These are phyloP conservation scores for Mortierella sp. DNA, from an alignment of 371 early-diverging fungal genomes.

Conservation along the genomic window DNA sequence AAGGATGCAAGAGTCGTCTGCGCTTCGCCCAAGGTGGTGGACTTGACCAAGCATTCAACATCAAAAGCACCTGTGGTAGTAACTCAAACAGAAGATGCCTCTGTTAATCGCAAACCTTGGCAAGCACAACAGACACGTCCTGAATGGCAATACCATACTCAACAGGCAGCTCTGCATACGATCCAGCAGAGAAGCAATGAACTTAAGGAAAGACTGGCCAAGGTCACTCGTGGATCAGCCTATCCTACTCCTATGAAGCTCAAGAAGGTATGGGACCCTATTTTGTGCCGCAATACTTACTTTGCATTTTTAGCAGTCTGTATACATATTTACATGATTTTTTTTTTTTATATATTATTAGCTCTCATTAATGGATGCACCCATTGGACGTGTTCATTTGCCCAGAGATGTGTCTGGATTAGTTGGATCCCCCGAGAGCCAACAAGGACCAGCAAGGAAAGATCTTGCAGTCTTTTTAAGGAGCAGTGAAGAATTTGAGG, in stretches of 20 bases:
- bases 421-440: constrained; percentile 25
- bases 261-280: constrained; percentile 48
- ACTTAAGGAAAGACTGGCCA: constrained; percentile 61
- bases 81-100: constrained; percentile 19
- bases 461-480: constrained; percentile 51
- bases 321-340: not conserved
- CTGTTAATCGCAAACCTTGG: constrained; percentile 63
- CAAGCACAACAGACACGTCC: constrained; percentile 68
- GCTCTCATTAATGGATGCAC: constrained; percentile 43
- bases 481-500: constrained; percentile 47
- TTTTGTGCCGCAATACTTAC: no score
- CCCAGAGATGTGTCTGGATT: constrained; percentile 36
- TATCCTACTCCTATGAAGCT: constrained; percentile 28
- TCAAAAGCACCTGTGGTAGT: constrained; percentile 38
- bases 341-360: constrained; percentile 4
- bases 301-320: no score
- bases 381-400: constrained; percentile 47
- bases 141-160: constrained; percentile 79
- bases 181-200: constrained; percentile 73
- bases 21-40: constrained; percentile 69
- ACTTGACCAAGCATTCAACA: constrained; percentile 53
- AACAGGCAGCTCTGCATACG: constrained; percentile 76
- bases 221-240: constrained; percentile 28
- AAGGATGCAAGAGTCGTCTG: constrained; percentile 65
- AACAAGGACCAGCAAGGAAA: constrained; percentile 20